phyloP scores from a whole-genome alignment of 148 eudicot species.

The Rhododendron mucronatum region DNA sequence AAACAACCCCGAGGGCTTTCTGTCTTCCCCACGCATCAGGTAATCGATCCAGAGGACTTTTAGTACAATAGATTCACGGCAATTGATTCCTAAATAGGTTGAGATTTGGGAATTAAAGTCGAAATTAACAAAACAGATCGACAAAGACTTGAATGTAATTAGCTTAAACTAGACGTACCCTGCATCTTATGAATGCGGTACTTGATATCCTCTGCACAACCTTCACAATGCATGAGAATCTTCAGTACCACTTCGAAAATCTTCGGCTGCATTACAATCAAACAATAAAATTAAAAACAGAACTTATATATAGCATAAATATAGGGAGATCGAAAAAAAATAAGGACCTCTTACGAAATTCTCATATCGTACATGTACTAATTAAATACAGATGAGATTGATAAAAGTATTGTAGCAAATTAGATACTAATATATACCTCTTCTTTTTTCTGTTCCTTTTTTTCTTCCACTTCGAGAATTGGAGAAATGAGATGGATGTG shows the following conservation, averaged over 20 bases:
- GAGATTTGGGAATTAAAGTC: neutral
- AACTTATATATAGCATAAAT: neutral
- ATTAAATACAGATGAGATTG: neutral
- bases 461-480: slow-evolving; percentile 14
- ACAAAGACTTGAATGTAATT: neutral
- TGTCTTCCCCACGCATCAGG: too few relatives aligned
- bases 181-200: slow-evolving; percentile 41
- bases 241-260: slow-evolving; percentile 39
- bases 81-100: neutral
- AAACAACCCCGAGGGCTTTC: too few relatives aligned
- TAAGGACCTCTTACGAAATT: too few relatives aligned
- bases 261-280: slow-evolving; percentile 31
- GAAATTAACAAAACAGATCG: neutral
- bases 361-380: neutral
- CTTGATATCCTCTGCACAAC: slow-evolving; percentile 46
- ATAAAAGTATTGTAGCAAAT: too few relatives aligned
- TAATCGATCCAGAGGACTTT: too few relatives aligned
- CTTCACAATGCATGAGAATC: slow-evolving; percentile 53
- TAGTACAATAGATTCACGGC: neutral
- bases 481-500: slow-evolving; percentile 51
- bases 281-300: neutral
- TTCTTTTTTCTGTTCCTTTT: slow-evolving; percentile 19
- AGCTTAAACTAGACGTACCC: slow-evolving; percentile 25
- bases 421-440: slow-evolving; percentile 24
- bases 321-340: too few relatives aligned